Evolutionary conservation across 129 eudicot genomes (phyloP).

Genomic region (Oenanthe sinensis): DNA sequence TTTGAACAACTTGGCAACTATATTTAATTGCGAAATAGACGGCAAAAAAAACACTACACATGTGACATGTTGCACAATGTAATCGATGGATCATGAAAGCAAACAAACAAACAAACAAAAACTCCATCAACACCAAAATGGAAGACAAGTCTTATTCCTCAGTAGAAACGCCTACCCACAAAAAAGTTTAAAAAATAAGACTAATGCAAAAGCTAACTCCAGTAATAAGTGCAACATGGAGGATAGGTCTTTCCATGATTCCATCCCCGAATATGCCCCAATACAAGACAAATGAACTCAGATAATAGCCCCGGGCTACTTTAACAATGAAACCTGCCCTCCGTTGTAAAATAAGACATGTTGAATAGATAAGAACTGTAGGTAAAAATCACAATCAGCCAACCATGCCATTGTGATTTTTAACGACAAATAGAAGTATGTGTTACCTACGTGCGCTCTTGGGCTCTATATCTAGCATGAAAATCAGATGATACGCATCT

Average conservation of each 20-base stretch:
- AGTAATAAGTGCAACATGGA: not conserved
- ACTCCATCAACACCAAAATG: not conserved
- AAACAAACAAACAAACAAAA: not conserved
- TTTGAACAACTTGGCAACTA: not conserved
- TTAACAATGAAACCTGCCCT: not conserved
- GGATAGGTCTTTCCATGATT: not conserved
- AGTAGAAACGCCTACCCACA: not conserved
- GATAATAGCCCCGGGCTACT: not conserved
- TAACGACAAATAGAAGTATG: constrained; percentile 11
- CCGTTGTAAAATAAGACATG: not conserved
- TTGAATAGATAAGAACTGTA: not conserved
- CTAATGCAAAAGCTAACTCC: not conserved
- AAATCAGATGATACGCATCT: constrained; percentile 77
- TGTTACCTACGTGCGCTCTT: constrained; percentile 98
- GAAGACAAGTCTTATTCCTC: not conserved
- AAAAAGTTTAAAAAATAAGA: not conserved
- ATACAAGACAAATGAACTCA: not conserved
- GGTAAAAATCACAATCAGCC: not conserved
- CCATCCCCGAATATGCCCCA: not conserved
- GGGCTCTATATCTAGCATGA: constrained; percentile 93
- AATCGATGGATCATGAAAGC: not conserved
- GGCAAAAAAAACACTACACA: not conserved
- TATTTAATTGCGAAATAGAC: not conserved
- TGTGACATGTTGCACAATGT: not conserved
- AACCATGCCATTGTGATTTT: constrained; percentile 2